These are phyloP conservation scores for Microglena sp. DNA, from an alignment of 139 green algal species.

Conservation along the genomic window DNA sequence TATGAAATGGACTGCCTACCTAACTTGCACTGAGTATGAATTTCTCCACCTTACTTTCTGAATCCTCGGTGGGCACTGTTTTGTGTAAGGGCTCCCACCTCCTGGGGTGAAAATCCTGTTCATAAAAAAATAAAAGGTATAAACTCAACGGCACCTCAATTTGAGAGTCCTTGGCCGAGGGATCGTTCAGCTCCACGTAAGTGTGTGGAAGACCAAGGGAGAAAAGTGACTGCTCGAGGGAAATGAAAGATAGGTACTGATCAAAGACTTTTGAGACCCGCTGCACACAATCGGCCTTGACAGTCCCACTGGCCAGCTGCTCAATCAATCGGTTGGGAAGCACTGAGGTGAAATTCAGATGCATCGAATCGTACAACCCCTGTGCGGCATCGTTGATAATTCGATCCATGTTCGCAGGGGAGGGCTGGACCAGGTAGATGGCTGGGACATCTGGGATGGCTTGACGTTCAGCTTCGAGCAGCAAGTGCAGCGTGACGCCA, in stretches of 20 bases:
- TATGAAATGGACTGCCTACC: no score
- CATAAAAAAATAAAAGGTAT: no score
- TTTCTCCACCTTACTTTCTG: no score
- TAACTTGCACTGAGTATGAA: no score
- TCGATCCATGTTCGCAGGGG: constrained; percentile 47
- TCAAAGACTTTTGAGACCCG: constrained; percentile 16
- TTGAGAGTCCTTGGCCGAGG: constrained; percentile 65
- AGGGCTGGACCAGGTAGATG: constrained; percentile 89
- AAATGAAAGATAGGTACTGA: constrained; percentile 83
- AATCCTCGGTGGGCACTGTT: no score
- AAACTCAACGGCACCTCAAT: no score
- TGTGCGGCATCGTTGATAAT: constrained; percentile 62
- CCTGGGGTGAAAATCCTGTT: no score
- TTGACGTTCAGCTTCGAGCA: constrained; percentile 79
- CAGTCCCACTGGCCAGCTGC: constrained; percentile 54
- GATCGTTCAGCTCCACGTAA: constrained; percentile 92
- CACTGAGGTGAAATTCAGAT: constrained; percentile 87
- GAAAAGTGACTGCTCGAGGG: constrained; percentile 83
- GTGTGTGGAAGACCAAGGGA: constrained; percentile 65
- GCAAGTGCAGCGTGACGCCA: constrained; percentile 91
- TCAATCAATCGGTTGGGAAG: constrained; percentile 70
- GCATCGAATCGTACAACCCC: constrained; percentile 79
- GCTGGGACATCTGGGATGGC: constrained; percentile 92
- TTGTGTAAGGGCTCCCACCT: no score
- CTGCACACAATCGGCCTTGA: constrained; percentile 39